These are phyloP conservation scores for Aspergillus spinulosporus DNA, from an alignment of 2,329 filamentous ascomycete genomes.

Conservation along the genomic window DNA sequence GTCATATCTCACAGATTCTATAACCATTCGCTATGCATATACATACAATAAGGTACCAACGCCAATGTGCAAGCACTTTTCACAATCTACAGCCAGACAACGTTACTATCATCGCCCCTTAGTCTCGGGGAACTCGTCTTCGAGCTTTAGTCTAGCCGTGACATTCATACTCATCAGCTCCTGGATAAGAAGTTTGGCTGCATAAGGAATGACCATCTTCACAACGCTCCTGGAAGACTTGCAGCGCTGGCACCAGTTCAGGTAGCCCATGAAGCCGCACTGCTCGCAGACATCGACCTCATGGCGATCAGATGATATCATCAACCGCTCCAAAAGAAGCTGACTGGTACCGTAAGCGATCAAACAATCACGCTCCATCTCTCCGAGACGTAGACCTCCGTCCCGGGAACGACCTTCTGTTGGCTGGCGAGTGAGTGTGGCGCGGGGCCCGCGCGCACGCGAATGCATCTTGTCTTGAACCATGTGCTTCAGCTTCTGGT, in stretches of 20 bases:
- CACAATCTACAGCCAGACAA: neutral
- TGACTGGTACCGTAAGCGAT: conserved; percentile 97
- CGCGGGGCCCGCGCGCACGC: conserved; percentile 82
- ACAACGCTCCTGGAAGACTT: conserved; percentile 80
- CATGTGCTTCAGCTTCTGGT: conserved; percentile 99
- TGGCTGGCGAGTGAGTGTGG: conserved; percentile 90
- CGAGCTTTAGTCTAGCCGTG: conserved; percentile 84
- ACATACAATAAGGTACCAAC: conserved; percentile 18
- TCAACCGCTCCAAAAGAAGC: conserved; percentile 85
- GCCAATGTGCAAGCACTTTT: conserved; percentile 15
- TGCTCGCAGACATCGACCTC: conserved; percentile 90
- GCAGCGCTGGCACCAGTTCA: conserved; percentile 92
- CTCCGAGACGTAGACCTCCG: conserved; percentile 87
- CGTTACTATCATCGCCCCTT: conserved; percentile 32
- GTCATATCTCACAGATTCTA: conserved; percentile 7
- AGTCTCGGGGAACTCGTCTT: conserved; percentile 79
- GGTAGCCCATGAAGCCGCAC: conserved; percentile 93
- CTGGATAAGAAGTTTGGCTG: conserved; percentile 92
- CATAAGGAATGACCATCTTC: conserved; percentile 96
- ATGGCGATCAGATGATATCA: conserved; percentile 90
- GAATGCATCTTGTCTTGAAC: conserved; percentile 99
- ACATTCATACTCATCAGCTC: conserved; percentile 99
- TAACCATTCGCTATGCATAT: conserved; percentile 27
- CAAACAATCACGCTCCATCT: conserved; percentile 98
- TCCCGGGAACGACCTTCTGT: conserved; percentile 93